Base-by-base conservation (phyloP, 441 rosid species). In the Raphanus hybrid region DNA sequence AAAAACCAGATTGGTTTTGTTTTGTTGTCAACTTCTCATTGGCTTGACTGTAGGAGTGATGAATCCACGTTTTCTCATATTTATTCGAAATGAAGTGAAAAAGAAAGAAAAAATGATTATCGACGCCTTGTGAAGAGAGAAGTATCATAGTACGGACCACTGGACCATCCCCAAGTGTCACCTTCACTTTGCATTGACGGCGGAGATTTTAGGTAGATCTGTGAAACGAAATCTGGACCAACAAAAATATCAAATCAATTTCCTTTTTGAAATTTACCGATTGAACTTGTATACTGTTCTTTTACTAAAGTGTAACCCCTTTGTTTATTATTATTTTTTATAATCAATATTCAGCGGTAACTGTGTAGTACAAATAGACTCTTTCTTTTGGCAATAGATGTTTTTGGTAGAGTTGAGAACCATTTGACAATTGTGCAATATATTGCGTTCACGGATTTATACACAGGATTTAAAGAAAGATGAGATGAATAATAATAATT, bases 131-230 rank as follows among this genome's bases (percentile, higher is more conserved):
- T 74, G 78, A 74, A 74, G 68, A 8, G 27, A 69, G 62, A 79
- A 57, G 82, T 69, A 73, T 43, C 78, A 74, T 63, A 60, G 83
- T 82, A 82, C 81, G 83, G 83, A 60, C 78, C 37, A 12, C 0
- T 73, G 82, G 78, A 69, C 78, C 82, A 27, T 57, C 67, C 82
- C 61, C 79, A 75, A 68, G 82, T 71, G 82, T 75, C 82, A 75
- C 78, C 76, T 66, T 77, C 68, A 71, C 81, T 80, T 69, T 77
- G 73, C 32, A 74, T 76, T 80, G 84, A 83, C 84, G 86, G 84
- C 86, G 86, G 85, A 71, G 76, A 80, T 59, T 80, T 67, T 45
- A 11, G 67, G 77, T 72, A 52, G 80, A 76, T 68, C 45, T 67
- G 41, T 15, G 69, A 54, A 64, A 37, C 15, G 12, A 66, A 71